phyloP scores from a whole-genome alignment of 2,329 filamentous ascomycete genomes.

The Colletotrichum godetiae region DNA sequence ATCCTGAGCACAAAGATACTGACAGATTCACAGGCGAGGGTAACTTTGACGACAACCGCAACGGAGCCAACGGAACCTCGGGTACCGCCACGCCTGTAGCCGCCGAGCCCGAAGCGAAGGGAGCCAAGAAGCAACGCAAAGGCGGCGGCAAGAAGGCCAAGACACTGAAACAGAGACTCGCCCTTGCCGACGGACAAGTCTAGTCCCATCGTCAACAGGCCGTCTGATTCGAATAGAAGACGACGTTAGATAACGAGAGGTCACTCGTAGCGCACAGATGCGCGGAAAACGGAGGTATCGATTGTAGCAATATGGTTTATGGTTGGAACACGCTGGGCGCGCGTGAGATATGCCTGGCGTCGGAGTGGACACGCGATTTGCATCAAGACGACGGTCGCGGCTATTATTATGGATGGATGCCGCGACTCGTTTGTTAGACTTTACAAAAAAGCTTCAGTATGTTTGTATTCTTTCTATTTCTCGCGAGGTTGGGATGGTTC shows the following conservation, averaged over 20 bases:
- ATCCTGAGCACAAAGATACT: conserved; percentile 31
- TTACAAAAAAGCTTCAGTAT: conserved; percentile 25
- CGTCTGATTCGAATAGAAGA: conserved; percentile 8
- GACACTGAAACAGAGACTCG: conserved; percentile 75
- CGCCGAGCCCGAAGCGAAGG: conserved; percentile 58
- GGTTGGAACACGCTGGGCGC: conserved; percentile 19
- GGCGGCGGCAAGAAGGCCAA: conserved; percentile 70
- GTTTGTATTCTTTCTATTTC: conserved; percentile 4
- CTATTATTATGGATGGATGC: not conserved
- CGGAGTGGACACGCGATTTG: conserved; percentile 19
- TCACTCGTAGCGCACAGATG: not conserved
- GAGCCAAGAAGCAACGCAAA: conserved; percentile 63
- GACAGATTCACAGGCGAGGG: conserved; percentile 79
- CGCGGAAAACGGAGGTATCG: conserved; percentile 4
- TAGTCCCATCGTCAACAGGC: not conserved
- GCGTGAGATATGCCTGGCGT: conserved; percentile 21
- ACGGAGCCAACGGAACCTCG: conserved; percentile 55
- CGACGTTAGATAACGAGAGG: not conserved
- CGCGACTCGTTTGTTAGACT: conserved; percentile 23
- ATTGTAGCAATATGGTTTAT: conserved; percentile 32
- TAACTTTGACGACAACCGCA: conserved; percentile 90
- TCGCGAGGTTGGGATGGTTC: not conserved
- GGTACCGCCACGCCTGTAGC: conserved; percentile 85
- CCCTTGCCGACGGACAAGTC: conserved; percentile 72
- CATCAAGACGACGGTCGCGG: conserved; percentile 26